Base-by-base conservation (phyloP, 164 flowering plant species). In the Liriodendron chinense region DNA sequence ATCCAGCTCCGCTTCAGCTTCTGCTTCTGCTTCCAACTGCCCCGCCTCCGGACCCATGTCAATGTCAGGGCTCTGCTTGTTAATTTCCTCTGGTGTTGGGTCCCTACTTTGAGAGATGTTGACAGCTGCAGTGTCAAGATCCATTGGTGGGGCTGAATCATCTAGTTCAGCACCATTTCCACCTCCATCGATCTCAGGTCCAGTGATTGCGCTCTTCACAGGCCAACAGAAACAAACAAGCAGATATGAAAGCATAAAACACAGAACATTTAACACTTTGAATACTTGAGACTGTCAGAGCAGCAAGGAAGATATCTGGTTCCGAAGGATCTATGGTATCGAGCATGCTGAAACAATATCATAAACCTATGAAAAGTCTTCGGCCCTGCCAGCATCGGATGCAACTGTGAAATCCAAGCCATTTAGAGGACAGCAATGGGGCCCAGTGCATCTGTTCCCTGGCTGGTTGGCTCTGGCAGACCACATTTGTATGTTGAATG, bases 1-100 rank as follows among this genome's bases (percentile, higher is more conserved):
- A 74, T 86, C 97, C 7, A 24, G 69, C 28, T 82, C 82, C 24
- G 78, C 85, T 75, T 90, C 94, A 48, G 80, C 86, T 70, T 90
- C 98, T 26, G 84, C 85, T 79, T 90, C 97, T n/a, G n/a, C n/a
- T n/a, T n/a, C n/a, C 28, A 87, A 77, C 73, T 88, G 90, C 22
- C 88, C 93, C 14, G 86, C 85, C 66, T 90, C 98, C 65, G 82
- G 91, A 74, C 85, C 89, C 22, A 34, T 77, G 61, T 87, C 94
- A 24, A 85, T 81, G 67, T 89, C 93, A 5, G 93, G 80, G 76
- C 87, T 86, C 65, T 85, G 89, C 77, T 90, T 89, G 74, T 88
- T 88, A 62, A 80, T 71, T n/a, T 88, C 96, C 14, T 92, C 96
- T 1, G 89, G 90, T 8, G 85, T 82, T 47, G 92, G 89, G 48